Conservation (phyloP, 495 filamentous ascomycete genomes). For the Tuber umbilicatum region DNA sequence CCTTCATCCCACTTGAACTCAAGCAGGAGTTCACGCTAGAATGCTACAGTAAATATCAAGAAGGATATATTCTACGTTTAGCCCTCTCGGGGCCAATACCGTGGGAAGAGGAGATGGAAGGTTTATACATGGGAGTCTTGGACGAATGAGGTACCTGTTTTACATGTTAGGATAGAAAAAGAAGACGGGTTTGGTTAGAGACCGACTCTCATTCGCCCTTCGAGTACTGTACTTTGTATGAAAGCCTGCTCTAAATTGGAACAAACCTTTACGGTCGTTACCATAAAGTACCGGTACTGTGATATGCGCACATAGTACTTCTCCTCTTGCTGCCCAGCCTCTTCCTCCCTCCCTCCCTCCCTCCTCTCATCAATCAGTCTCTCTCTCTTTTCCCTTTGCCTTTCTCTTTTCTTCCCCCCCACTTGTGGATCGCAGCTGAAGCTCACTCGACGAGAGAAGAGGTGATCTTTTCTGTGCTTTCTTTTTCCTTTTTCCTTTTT, state of each 20-base stretch:
- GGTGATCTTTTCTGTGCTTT: constrained; percentile 10
- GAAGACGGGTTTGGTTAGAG: neutral
- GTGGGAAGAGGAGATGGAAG: neutral
- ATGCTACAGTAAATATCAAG: neutral
- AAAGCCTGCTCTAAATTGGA: neutral
- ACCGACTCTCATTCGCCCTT: neutral
- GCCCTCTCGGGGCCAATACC: neutral
- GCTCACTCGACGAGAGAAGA: neutral
- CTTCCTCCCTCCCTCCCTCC: constrained; percentile 6
- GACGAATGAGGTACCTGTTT: constrained; percentile 1
- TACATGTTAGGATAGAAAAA: neutral
- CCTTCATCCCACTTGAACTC: neutral
- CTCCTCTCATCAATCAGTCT: constrained; percentile 23
- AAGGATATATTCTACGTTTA: neutral
- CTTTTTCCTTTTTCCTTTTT: constrained; percentile 33
- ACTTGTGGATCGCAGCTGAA: neutral
- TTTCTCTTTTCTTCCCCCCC: constrained; percentile 28
- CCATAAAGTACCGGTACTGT: neutral
- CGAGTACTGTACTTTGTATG: neutral
- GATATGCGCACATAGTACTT: constrained; percentile 3
- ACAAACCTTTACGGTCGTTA: neutral
- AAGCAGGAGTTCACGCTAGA: neutral
- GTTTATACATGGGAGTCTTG: neutral
- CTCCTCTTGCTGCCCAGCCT: constrained; percentile 14
- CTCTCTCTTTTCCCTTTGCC: constrained; percentile 26